Percentiles rank a stretch among this genome's conserved stretches.
Evolutionary conservation across 164 flowering plant species (phyloP).

Genomic region (Paratinospora sagittata): DNA sequence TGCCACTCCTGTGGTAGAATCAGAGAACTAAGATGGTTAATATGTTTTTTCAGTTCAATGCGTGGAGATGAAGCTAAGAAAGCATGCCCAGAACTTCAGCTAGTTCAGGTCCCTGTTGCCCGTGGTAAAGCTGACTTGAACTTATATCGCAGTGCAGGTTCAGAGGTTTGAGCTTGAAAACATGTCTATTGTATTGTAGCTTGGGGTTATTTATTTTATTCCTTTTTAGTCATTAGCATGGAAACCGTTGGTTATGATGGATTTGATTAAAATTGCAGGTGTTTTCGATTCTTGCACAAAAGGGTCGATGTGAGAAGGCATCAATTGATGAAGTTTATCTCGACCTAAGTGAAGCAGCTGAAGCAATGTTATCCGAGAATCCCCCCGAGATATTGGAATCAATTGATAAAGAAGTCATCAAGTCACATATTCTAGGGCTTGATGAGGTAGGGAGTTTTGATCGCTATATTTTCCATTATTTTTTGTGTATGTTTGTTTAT

Average conservation of each 20-base stretch:
- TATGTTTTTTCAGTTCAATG: slow-evolving; percentile 57
- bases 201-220: neutral
- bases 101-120: slow-evolving; percentile 91
- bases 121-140: slow-evolving; percentile 91
- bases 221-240: too few species aligned
- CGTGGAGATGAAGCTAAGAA: slow-evolving; percentile 92
- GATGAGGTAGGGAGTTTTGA: slow-evolving; percentile 33
- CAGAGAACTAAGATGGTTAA: neutral
- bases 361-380: slow-evolving; percentile 58
- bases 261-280: slow-evolving; percentile 41
- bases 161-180: slow-evolving; percentile 53
- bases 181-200: neutral
- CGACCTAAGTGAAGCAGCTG: slow-evolving; percentile 89
- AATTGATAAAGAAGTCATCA: slow-evolving; percentile 64
- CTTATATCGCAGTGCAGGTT: slow-evolving; percentile 79
- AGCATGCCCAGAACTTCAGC: slow-evolving; percentile 77
- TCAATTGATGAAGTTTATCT: slow-evolving; percentile 97
- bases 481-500: neutral
- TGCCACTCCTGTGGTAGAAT: neutral
- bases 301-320: slow-evolving; percentile 93
- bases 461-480: neutral
- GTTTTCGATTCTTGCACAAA: slow-evolving; percentile 73
- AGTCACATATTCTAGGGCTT: slow-evolving; percentile 80
- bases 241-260: slow-evolving; percentile 4
- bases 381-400: slow-evolving; percentile 65